Percentiles rank a stretch among this genome's conserved stretches.
phyloP scores from a whole-genome alignment of 1,139 yeast species.

The Candida gigantensis region DNA sequence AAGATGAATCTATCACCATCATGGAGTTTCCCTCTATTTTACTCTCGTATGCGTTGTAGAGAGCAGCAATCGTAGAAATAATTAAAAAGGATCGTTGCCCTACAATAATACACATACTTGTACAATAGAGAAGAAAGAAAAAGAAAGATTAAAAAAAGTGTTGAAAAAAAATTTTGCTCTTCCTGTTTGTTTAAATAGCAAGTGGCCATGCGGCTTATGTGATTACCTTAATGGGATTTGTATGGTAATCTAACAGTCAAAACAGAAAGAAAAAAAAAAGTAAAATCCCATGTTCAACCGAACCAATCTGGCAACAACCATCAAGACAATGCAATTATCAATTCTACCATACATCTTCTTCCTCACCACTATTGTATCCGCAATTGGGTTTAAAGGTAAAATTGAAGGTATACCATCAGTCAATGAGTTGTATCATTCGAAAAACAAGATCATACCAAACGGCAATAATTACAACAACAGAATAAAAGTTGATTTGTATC shows the following conservation, averaged over 20 bases:
- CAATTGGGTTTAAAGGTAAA: conserved; percentile 20
- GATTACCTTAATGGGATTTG: conserved; percentile 1
- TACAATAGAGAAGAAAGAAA: conserved; percentile 39
- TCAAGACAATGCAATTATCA: neutral
- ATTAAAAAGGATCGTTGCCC: conserved; percentile 32
- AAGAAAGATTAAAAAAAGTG: conserved; percentile 9
- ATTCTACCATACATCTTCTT: neutral
- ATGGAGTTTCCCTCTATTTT: conserved; percentile 27
- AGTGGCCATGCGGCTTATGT: neutral
- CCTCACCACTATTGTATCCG: conserved; percentile 2
- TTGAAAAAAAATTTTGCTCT: conserved; percentile 6
- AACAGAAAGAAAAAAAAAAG: neutral
- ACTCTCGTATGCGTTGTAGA: conserved; percentile 56
- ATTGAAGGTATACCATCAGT: conserved; percentile 29
- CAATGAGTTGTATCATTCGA: conserved; percentile 21
- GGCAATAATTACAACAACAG: conserved; percentile 40
- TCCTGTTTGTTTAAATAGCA: neutral
- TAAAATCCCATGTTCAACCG: no score
- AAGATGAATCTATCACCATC: conserved; percentile 3
- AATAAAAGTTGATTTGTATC: conserved; percentile 30
- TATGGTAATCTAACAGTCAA: neutral
- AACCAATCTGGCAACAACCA: no score
- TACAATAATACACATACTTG: conserved; percentile 56
- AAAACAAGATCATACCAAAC: conserved; percentile 28
- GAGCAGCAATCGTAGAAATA: conserved; percentile 46